phyloP scores from a whole-genome alignment of 2,329 filamentous ascomycete genomes.

The Calonectria crousiana region DNA sequence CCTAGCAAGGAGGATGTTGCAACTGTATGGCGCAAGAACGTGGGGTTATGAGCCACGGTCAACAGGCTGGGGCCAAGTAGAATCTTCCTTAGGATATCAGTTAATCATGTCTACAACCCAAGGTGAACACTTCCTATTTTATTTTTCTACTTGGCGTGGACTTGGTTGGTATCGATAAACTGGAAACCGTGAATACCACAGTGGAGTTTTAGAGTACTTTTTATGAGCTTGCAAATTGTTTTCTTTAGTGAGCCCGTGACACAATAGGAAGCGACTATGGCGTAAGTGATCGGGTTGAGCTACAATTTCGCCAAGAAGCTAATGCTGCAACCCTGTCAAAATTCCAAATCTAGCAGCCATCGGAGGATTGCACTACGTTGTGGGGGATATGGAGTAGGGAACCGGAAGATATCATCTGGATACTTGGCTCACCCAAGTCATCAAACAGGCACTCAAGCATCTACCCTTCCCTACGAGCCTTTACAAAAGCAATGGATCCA shows the following conservation, averaged over 20 bases:
- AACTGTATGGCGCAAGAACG: conserved; percentile 19
- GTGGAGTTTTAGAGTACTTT: not conserved
- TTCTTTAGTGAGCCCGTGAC: not conserved
- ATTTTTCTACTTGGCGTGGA: too few relatives aligned
- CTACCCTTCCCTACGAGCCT: too few relatives aligned
- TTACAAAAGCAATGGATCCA: too few relatives aligned
- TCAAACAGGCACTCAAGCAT: too few relatives aligned
- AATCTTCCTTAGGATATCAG: not conserved
- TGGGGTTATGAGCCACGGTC: conserved; percentile 19
- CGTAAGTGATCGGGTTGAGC: conserved; percentile 8
- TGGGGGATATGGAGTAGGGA: not conserved
- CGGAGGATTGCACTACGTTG: not conserved
- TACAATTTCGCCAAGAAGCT: conserved; percentile 8
- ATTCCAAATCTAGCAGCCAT: not conserved
- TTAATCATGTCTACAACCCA: not conserved
- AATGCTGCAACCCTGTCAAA: not conserved
- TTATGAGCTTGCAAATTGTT: not conserved
- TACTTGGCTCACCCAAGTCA: too few relatives aligned
- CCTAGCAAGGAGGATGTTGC: not conserved
- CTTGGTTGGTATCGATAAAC: too few relatives aligned
- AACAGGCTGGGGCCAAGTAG: not conserved
- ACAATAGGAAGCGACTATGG: conserved; percentile 8
- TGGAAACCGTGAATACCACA: not conserved
- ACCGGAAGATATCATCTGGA: not conserved
- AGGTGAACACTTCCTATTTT: too few relatives aligned